These are phyloP conservation scores for Beauveria sp. DNA, from an alignment of 2,329 filamentous ascomycete genomes.

Conservation along the genomic window DNA sequence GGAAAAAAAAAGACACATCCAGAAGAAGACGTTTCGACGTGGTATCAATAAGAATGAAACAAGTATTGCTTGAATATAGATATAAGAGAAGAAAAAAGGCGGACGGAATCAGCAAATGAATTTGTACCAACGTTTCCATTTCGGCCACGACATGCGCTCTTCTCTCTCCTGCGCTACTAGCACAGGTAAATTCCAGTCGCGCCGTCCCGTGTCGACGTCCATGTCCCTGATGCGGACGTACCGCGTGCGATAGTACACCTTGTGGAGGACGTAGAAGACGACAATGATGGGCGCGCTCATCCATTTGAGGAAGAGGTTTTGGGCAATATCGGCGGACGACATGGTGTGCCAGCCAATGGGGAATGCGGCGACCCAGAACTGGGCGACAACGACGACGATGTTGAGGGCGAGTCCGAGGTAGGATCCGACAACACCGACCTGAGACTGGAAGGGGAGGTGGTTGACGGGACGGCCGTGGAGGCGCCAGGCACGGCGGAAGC, in stretches of 20 bases:
- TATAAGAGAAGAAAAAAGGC: not conserved
- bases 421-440: conserved; percentile 71
- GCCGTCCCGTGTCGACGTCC: conserved; percentile 77
- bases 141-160: conserved; percentile 64
- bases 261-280: conserved; percentile 65
- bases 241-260: conserved; percentile 63
- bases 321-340: conserved; percentile 38
- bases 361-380: conserved; percentile 82
- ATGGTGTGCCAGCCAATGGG: conserved; percentile 53
- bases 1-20: no score
- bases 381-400: conserved; percentile 64
- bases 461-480: conserved; percentile 59
- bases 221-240: conserved; percentile 65
- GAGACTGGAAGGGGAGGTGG: conserved; percentile 74
- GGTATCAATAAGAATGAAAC: no score
- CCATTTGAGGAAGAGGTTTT: conserved; percentile 68
- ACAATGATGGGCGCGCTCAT: conserved; percentile 63
- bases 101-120: conserved; percentile 50
- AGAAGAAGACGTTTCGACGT: no score
- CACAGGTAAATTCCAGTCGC: conserved; percentile 75
- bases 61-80: no score
- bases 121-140: conserved; percentile 71
- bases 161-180: conserved; percentile 73
- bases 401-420: conserved; percentile 76
- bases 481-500: conserved; percentile 78